Evolutionary conservation across 192 early-diverging fungal species (phyloP).

Genomic region (Entrophospora sp.): DNA sequence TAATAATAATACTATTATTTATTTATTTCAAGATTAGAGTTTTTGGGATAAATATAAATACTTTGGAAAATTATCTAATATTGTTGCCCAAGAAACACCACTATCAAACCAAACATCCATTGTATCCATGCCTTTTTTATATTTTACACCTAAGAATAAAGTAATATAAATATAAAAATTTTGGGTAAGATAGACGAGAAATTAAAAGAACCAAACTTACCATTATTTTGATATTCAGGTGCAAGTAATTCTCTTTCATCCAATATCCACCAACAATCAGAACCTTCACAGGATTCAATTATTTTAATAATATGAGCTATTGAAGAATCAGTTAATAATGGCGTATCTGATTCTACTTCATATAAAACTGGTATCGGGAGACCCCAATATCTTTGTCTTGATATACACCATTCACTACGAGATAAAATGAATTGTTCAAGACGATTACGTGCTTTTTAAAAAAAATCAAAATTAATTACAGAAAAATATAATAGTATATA

Average conservation of each 20-base stretch:
- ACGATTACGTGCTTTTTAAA: constrained; percentile 27
- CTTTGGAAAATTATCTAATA: constrained; percentile 37
- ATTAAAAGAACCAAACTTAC: constrained; percentile 23
- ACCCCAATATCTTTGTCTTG: constrained; percentile 73
- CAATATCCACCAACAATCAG: constrained; percentile 65
- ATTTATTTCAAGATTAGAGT: too few relatives aligned
- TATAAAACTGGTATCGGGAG: constrained; percentile 76
- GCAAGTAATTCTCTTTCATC: constrained; percentile 51
- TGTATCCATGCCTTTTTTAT: constrained; percentile 60
- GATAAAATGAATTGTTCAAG: constrained; percentile 57
- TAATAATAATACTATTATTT: neutral
- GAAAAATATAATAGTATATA: neutral
- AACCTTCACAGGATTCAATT: constrained; percentile 45
- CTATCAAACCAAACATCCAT: constrained; percentile 89
- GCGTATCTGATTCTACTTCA: constrained; percentile 47
- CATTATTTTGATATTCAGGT: constrained; percentile 45
- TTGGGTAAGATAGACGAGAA: neutral
- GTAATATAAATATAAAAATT: neutral
- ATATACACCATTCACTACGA: constrained; percentile 77
- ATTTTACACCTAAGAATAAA: constrained; percentile 18
- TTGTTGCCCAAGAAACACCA: constrained; percentile 66
- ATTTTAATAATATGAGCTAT: constrained; percentile 56
- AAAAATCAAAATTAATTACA: neutral
- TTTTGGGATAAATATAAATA: too few relatives aligned
- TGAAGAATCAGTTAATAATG: constrained; percentile 54